Percentiles rank a stretch among this genome's conserved stretches.
Conservation (phyloP, 257 asterid species). For the Cynanchum wilfordii region DNA sequence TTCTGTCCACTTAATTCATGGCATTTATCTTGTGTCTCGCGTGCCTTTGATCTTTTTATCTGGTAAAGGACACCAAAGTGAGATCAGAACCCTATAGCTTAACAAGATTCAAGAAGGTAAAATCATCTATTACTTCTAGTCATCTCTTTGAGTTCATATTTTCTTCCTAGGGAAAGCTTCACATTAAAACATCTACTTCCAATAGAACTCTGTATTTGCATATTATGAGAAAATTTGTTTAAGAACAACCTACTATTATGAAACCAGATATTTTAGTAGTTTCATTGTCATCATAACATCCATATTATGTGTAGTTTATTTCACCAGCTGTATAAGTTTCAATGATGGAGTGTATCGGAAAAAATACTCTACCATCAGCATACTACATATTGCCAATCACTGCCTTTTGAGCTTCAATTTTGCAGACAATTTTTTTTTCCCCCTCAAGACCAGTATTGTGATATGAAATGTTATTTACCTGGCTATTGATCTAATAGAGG, state of each 20-base stretch:
- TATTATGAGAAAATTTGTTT: not conserved
- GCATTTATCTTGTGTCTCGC: not conserved
- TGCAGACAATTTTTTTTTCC: not conserved
- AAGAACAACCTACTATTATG: not conserved
- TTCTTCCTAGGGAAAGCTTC: not conserved
- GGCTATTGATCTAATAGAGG: constrained; percentile 53
- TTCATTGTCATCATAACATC: not conserved
- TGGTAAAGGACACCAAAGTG: not conserved
- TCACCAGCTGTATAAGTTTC: not conserved
- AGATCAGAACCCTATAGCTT: not conserved
- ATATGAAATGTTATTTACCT: constrained; percentile 7
- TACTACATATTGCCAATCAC: not conserved
- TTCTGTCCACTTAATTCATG: not conserved
- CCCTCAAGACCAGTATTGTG: not conserved
- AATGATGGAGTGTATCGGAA: not conserved
- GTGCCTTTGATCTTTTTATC: not conserved
- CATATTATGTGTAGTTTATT: not conserved
- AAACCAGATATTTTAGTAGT: not conserved
- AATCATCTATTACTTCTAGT: not conserved
- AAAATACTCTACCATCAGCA: not conserved
- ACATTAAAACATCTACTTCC: no score
- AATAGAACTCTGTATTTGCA: not conserved
- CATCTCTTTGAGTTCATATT: not conserved
- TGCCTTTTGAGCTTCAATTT: not conserved
- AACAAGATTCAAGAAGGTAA: not conserved